Evolutionary conservation across 495 filamentous ascomycete species (phyloP), one percentile per base, ranked within the genome.

Genomic region (Penicillium angulare): DNA sequence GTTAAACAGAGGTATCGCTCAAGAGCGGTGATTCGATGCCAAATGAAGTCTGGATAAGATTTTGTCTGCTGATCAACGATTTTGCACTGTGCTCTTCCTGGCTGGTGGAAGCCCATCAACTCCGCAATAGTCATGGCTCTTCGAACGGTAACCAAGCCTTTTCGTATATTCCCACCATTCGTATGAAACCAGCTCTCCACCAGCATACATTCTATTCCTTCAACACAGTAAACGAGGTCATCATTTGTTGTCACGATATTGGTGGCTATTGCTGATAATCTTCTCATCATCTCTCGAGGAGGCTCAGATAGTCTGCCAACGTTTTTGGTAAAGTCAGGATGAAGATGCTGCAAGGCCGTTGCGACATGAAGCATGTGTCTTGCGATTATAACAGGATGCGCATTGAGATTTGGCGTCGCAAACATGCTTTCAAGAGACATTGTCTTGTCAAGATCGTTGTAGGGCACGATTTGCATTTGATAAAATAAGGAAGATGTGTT

Each of bases 1-100:
- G 76, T 60, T 15, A 80, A 51, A n/a, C 70, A 73, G 6, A 77
- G 43, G 27, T 75, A 67, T 10, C 76, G 72, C 43, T 82, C 79
- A 24, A 58, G 32, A 33, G 48, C 29, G n/a, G 56, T 46, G 4
- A 69, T 61, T 20, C 64, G 57, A 40, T 59, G 56, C 53, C 64
- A 69, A 12, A 69, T 49, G 34, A 53, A 32, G 12, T 57, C 49
- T 22, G 64, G 54, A 27, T 67, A 10, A 12, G 40, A 43, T 42
- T 50, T 41, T 12, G 57, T 59, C 9, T 61, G 17, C 0, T 34
- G 49, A 24, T 63, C 51, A 9, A 67, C 50, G 2, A 52, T 21
- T n/a, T 55, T 55, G 40, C 47, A 57, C 3, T 49, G 55, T 34
- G 36, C n/a, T 15, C 17, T 56, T 49, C 35, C 47, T 18, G 33